Conservation (phyloP, 2,329 filamentous ascomycete genomes). For the Canariomyces notabilis region DNA sequence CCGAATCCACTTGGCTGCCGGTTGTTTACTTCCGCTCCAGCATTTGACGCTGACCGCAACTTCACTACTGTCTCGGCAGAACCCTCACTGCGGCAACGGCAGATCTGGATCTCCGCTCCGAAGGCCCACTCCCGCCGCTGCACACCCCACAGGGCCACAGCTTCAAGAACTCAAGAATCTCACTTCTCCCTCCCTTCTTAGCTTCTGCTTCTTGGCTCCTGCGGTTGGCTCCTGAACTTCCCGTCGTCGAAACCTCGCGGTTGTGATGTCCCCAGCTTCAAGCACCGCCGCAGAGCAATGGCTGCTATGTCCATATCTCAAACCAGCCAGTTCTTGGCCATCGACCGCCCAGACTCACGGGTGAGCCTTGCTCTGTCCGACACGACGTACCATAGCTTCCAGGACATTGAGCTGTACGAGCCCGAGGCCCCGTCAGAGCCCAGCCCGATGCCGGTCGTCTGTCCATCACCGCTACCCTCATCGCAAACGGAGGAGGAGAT, state of each 20-base stretch:
- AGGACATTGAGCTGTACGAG: slow-evolving; percentile 45
- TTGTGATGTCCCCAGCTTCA: slow-evolving; percentile 18
- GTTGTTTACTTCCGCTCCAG: slow-evolving; percentile 21
- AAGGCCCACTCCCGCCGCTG: not conserved
- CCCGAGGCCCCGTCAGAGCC: slow-evolving; percentile 30
- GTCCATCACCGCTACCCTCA: slow-evolving; percentile 10
- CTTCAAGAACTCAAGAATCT: slow-evolving; percentile 17
- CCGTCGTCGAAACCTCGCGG: not conserved
- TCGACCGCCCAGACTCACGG: slow-evolving; percentile 31
- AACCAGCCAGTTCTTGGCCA: slow-evolving; percentile 9
- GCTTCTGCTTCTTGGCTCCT: slow-evolving; percentile 5
- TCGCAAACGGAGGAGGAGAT: slow-evolving; percentile 28
- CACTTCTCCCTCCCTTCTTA: slow-evolving; percentile 10
- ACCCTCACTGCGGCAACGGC: slow-evolving; percentile 14
- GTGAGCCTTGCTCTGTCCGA: slow-evolving; percentile 43
- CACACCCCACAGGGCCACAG: slow-evolving; percentile 3
- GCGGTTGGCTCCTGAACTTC: slow-evolving; percentile 7
- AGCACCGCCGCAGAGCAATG: slow-evolving; percentile 7
- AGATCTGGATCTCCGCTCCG: slow-evolving; percentile 9
- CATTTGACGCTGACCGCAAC: slow-evolving; percentile 23
- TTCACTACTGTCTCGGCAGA: slow-evolving; percentile 11
- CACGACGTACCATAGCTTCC: slow-evolving; percentile 51
- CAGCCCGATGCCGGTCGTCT: slow-evolving; percentile 15
- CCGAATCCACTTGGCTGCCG: slow-evolving; percentile 14
- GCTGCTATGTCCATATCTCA: slow-evolving; percentile 21